These are phyloP conservation scores for Pseudonitzschia pungens DNA, from an alignment of 108 stramenopile species.

Conservation along the genomic window DNA sequence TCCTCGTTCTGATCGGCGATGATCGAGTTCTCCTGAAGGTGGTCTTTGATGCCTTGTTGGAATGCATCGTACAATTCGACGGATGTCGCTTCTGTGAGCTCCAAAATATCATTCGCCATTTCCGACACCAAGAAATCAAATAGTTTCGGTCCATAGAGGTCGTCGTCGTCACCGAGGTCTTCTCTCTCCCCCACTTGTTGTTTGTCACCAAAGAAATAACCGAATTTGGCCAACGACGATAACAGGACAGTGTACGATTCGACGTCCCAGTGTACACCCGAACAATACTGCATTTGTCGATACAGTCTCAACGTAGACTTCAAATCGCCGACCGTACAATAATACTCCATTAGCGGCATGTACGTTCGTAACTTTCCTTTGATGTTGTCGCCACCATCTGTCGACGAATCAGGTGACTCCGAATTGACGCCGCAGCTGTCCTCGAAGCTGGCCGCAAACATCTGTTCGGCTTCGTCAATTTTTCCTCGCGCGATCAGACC, in stretches of 20 bases:
- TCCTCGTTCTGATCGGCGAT: not conserved
- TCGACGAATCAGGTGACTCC: not conserved
- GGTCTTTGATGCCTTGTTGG: slow-evolving; percentile 7
- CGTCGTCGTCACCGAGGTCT: slow-evolving; percentile 7
- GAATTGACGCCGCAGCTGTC: not conserved
- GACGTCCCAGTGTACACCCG: slow-evolving; percentile 60
- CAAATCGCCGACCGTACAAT: slow-evolving; percentile 57
- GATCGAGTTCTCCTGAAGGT: not conserved
- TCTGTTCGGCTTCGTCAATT: slow-evolving; percentile 62
- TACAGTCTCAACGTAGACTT: slow-evolving; percentile 57
- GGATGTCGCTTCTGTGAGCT: slow-evolving; percentile 60
- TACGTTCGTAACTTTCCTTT: slow-evolving; percentile 65
- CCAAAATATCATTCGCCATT: slow-evolving; percentile 73
- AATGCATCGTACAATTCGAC: slow-evolving; percentile 56
- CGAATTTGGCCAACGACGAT: slow-evolving; percentile 56
- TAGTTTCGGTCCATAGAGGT: slow-evolving; percentile 53
- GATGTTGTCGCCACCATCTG: not conserved
- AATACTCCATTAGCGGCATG: slow-evolving; percentile 67
- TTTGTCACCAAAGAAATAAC: slow-evolving; percentile 50
- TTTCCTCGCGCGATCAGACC: slow-evolving; percentile 56
- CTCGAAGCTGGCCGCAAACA: slow-evolving; percentile 43
- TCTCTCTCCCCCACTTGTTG: not conserved
- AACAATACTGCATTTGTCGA: slow-evolving; percentile 50
- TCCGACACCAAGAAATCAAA: slow-evolving; percentile 70
- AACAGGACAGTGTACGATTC: slow-evolving; percentile 69